Conservation (phyloP, 176 grass and related monocot species). For the Raddia guianensis region DNA sequence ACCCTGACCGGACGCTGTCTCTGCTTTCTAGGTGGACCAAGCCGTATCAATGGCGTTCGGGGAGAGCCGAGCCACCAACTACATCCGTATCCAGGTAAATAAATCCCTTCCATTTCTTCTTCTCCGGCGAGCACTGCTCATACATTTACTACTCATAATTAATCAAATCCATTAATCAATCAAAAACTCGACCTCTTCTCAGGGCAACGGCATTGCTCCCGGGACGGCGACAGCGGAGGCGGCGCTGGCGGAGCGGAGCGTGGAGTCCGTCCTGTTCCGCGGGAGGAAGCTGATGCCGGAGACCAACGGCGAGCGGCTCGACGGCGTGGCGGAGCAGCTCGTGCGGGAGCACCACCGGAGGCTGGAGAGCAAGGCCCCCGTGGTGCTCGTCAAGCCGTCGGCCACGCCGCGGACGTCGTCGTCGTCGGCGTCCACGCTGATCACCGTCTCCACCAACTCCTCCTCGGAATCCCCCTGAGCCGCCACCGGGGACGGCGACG, state of each 20-base stretch:
- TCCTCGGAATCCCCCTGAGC: slow-evolving; percentile 63
- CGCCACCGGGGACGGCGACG: background rate
- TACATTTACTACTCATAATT: too few relatives aligned
- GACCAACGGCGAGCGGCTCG: slow-evolving; percentile 73
- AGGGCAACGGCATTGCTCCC: slow-evolving; percentile 57
- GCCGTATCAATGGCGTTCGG: slow-evolving; percentile 83
- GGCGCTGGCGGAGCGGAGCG: slow-evolving; percentile 55
- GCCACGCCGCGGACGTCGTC: slow-evolving; percentile 63
- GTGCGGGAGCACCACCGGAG: slow-evolving; percentile 62
- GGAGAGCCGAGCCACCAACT: slow-evolving; percentile 59
- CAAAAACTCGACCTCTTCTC: background rate
- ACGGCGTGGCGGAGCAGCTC: slow-evolving; percentile 62
- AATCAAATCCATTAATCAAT: too few relatives aligned
- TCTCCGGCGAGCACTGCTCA: background rate
- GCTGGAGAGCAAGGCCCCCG: slow-evolving; percentile 51
- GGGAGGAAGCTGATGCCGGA: slow-evolving; percentile 67
- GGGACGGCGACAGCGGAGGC: slow-evolving; percentile 50
- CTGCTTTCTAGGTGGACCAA: slow-evolving; percentile 67
- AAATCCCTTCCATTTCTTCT: background rate
- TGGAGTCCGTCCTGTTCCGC: slow-evolving; percentile 72
- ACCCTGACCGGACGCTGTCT: background rate
- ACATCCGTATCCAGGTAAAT: slow-evolving; percentile 73
- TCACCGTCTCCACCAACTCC: slow-evolving; percentile 67
- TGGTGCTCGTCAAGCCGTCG: slow-evolving; percentile 60
- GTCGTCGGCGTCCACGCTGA: slow-evolving; percentile 68